Evolutionary conservation across 1,284 basidiomycete genomes (phyloP).

Genomic region (Sanghuangporus baumii): DNA sequence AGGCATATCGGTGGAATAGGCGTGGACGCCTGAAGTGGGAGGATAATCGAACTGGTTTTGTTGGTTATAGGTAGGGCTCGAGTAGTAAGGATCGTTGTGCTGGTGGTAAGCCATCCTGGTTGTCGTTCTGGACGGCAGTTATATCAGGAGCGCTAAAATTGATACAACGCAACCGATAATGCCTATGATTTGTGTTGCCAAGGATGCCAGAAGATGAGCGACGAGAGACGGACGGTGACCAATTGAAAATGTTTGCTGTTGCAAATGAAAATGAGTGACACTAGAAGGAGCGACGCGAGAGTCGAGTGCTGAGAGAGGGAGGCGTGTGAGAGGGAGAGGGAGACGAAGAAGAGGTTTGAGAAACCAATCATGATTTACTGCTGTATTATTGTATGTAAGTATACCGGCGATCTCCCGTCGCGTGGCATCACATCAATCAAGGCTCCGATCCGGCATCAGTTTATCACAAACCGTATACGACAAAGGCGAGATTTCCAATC

Average conservation of each 20-base stretch:
- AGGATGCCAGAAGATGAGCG: slow-evolving; percentile 23
- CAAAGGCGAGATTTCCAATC: background rate
- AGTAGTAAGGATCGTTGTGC: slow-evolving; percentile 48
- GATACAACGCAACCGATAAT: slow-evolving; percentile 33
- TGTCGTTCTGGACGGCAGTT: background rate
- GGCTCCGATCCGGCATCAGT: background rate
- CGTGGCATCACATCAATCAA: background rate
- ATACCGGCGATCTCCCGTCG: background rate
- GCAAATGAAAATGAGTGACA: background rate
- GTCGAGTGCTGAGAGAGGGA: background rate
- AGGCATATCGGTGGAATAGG: slow-evolving; percentile 15
- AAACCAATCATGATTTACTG: background rate
- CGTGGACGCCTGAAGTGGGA: slow-evolving; percentile 23
- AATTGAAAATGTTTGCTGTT: background rate
- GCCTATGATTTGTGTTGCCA: slow-evolving; percentile 35
- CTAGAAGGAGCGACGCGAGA: background rate
- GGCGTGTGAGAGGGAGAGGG: background rate
- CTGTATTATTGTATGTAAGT: background rate
- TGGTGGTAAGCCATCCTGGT: slow-evolving; percentile 49
- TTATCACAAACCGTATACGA: background rate
- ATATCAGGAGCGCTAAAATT: background rate
- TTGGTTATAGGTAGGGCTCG: slow-evolving; percentile 23
- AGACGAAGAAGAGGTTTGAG: background rate
- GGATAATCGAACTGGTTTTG: slow-evolving; percentile 19
- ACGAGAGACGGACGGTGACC: background rate